Conservation (phyloP, 2,329 filamentous ascomycete genomes). For the Huntiella abstrusa region DNA sequence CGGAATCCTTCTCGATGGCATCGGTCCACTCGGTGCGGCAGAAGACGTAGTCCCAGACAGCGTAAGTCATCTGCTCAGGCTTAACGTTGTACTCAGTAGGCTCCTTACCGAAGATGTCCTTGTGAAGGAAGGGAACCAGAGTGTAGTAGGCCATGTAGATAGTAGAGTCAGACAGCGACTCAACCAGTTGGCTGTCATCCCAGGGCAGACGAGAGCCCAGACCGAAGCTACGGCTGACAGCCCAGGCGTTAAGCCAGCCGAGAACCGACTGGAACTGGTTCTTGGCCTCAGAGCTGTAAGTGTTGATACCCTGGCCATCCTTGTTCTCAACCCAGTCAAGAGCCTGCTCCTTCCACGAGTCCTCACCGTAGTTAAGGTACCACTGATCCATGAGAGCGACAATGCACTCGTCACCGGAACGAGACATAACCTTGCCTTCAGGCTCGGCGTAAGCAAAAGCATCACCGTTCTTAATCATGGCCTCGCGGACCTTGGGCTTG, state of each 20-base stretch:
- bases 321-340: constrained; percentile 52
- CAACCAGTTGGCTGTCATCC: constrained; percentile 79
- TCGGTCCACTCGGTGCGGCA: constrained; percentile 52
- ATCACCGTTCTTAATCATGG: constrained; percentile 55
- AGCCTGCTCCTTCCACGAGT: constrained; percentile 63
- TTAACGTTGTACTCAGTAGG: constrained; percentile 50
- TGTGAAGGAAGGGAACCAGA: constrained; percentile 47
- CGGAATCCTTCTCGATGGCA: constrained; percentile 42
- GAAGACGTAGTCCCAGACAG: constrained; percentile 95
- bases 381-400: constrained; percentile 89
- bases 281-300: constrained; percentile 59
- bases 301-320: constrained; percentile 52
- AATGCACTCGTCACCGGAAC: constrained; percentile 83
- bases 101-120: constrained; percentile 66
- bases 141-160: constrained; percentile 80
- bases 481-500: constrained; percentile 66
- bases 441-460: constrained; percentile 92
- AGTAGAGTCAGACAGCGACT: constrained; percentile 79
- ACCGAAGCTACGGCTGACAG: constrained; percentile 78
- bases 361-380: constrained; percentile 93
- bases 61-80: constrained; percentile 77
- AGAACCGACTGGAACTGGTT: constrained; percentile 71
- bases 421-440: constrained; percentile 70
- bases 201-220: constrained; percentile 88
- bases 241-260: constrained; percentile 90